phyloP scores from a whole-genome alignment of 345 rosid genomes.

The Populus davidiana region DNA sequence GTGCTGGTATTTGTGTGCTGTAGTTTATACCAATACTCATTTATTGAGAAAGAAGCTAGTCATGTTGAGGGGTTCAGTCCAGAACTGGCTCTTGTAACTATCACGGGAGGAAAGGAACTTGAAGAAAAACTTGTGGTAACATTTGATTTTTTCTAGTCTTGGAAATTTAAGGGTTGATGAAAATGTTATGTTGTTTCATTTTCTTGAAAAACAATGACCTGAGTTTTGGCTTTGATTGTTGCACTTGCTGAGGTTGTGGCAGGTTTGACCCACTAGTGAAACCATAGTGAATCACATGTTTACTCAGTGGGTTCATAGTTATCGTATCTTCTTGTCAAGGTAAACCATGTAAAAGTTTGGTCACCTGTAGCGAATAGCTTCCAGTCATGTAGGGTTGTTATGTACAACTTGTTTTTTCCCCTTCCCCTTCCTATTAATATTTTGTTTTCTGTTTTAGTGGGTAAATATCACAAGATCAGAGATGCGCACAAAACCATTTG shows the following conservation, averaged over 20 bases:
- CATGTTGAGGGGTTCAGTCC: constrained; percentile 96
- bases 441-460: constrained; percentile 46
- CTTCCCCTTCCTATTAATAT: not conserved
- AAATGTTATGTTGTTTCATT: not conserved
- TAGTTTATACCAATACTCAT: constrained; percentile 91
- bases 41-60: constrained; percentile 96
- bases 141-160: not conserved
- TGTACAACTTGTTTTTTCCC: not conserved
- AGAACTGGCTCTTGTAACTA: constrained; percentile 80
- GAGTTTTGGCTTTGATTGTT: constrained; percentile 72
- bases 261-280: constrained; percentile 97
- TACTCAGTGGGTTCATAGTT: constrained; percentile 94
- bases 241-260: constrained; percentile 80
- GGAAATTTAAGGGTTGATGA: not conserved
- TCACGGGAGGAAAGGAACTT: constrained; percentile 91
- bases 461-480: constrained; percentile 97
- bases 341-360: constrained; percentile 63
- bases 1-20: not conserved
- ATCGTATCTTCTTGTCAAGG: constrained; percentile 91
- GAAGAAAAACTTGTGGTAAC: constrained; percentile 96
- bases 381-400: not conserved
- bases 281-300: constrained; percentile 96
- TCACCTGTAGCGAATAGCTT: not conserved
- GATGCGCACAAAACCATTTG: constrained; percentile 90
- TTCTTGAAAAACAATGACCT: not conserved